These are phyloP conservation scores for Termitomyces sp. DNA, from an alignment of 768 basidiomycete genomes.

Conservation along the genomic window DNA sequence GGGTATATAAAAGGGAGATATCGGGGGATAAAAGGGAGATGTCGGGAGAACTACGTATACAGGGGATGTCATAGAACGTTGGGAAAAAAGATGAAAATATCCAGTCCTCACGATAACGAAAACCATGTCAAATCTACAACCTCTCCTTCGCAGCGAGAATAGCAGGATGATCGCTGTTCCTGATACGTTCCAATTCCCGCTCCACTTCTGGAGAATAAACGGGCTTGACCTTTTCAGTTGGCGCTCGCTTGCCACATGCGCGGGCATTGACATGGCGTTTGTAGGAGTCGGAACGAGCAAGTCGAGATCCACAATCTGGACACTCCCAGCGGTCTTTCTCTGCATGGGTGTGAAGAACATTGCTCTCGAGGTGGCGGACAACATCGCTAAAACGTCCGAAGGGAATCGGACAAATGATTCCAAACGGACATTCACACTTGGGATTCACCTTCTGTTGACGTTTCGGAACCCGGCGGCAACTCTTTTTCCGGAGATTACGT, in stretches of 20 bases:
- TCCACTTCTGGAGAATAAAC: slow-evolving; percentile 4
- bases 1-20: neutral
- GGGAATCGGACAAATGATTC: neutral
- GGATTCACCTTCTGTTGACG: neutral
- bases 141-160: slow-evolving; percentile 2
- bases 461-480: neutral
- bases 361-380: slow-evolving; percentile 6
- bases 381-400: slow-evolving; percentile 6
- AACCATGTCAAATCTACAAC: neutral
- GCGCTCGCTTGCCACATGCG: slow-evolving; percentile 10
- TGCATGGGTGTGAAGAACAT: slow-evolving; percentile 3
- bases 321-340: neutral
- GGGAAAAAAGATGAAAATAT: neutral
- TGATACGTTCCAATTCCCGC: slow-evolving; percentile 2
- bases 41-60: neutral
- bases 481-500: neutral
- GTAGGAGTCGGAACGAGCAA: slow-evolving; percentile 5
- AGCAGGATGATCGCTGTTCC: slow-evolving; percentile 6
- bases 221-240: neutral
- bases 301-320: neutral
- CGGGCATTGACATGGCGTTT: neutral
- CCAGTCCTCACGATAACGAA: neutral
- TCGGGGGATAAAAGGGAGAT: neutral
- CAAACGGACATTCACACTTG: slow-evolving; percentile 2
- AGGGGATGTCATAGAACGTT: neutral